Evolutionary conservation across 495 filamentous ascomycete species (phyloP), one percentile per base, ranked within the genome.

Genomic region (Aspergillus wentii): DNA sequence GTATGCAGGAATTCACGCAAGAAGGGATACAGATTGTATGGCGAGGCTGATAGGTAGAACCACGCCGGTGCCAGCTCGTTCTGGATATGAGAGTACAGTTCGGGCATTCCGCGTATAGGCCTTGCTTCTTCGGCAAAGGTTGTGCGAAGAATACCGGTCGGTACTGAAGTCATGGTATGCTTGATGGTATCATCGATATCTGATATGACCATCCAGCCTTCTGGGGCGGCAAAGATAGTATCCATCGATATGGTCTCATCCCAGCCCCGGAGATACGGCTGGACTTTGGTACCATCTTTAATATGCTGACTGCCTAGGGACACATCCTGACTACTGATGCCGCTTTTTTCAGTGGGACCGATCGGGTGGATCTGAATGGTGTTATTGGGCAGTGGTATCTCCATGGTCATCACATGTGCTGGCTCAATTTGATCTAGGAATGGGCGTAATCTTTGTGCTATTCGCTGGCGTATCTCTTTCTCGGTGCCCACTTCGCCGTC

Each of bases 171-270:
- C 54, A 84, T 74, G 1, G 91, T 94, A 35, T 88, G 69, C 63
- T 97, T 96, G 69, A 96, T 94, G 2, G 91, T 92, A 59, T 97
- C 91, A 59, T 97, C 91, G 53, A 97, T 82, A 52, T 97, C 91
- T 22, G 86, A 92, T 41, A 97, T 82, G 4, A 97, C 63, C 3
- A 80, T 75, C 90, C 90, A 96, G 8, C 91, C 91, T 41, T 86
- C 75, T 1, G 85, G 78, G 17, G 75, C 78, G 0, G 85, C 86
- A 51, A 81, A 90, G 5, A 74, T 67, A 1, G 88, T 95, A 37
- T 68, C 69, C 76, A 82, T 73, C 38, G 38, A 66, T 47, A 35
- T 77, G 60, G 28, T 59, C 40, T 7, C 69, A 62, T 21, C 78
- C 64, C 15, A 74, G 30, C 17, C 47, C 8, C 47, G 57, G 29